These are phyloP conservation scores for Artomyces pyxidatus DNA, from an alignment of 768 basidiomycete genomes.

Conservation along the genomic window DNA sequence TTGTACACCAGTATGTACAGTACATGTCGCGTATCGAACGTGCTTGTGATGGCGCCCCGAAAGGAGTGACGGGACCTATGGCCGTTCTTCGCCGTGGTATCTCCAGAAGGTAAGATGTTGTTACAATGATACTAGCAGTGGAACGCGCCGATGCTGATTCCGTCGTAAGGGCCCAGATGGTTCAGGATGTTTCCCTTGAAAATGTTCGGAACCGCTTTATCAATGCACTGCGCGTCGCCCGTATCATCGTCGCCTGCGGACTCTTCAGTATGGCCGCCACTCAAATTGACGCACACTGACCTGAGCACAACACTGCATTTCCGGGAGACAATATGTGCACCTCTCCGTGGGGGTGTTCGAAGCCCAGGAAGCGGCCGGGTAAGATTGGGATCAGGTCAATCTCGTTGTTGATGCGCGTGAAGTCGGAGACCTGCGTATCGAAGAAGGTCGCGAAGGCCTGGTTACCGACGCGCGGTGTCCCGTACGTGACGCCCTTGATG, in stretches of 20 bases:
- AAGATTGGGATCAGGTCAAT: constrained; percentile 11
- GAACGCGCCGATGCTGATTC: constrained; percentile 47
- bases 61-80: no score
- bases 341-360: constrained; percentile 7
- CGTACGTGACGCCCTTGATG: constrained; percentile 15
- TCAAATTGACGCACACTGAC: neutral
- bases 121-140: no score
- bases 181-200: constrained; percentile 27
- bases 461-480: constrained; percentile 14
- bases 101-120: no score
- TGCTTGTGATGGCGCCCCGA: no score
- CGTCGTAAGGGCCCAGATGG: constrained; percentile 53
- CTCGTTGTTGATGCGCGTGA: constrained; percentile 13
- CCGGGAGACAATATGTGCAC: constrained; percentile 11
- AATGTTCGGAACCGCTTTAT: constrained; percentile 47
- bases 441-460: constrained; percentile 7
- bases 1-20: no score
- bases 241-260: constrained; percentile 38
- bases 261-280: no score
- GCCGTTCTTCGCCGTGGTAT: no score
- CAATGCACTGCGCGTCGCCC: constrained; percentile 45
- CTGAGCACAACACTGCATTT: constrained; percentile 3
- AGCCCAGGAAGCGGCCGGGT: constrained; percentile 12
- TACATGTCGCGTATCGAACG: no score
- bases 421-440: constrained; percentile 8